phyloP scores from a whole-genome alignment of 2,329 filamentous ascomycete genomes.

The Periglandula ipomoeae region DNA sequence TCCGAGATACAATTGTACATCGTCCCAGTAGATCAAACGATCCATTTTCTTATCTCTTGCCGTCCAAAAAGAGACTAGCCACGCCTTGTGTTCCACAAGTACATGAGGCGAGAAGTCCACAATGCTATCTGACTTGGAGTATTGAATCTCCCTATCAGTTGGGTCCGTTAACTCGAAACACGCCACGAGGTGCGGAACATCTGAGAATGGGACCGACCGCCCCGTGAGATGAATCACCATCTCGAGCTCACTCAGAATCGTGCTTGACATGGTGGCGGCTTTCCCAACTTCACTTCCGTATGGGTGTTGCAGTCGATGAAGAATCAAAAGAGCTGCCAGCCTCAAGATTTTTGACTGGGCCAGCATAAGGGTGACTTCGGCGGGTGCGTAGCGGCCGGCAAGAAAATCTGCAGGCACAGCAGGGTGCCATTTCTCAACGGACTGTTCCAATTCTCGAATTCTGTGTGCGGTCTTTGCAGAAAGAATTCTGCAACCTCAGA shows the following conservation, averaged over 20 bases:
- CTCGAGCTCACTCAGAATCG: conserved; percentile 6
- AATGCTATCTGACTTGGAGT: conserved; percentile 1
- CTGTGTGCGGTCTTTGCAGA: neutral
- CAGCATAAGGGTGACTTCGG: conserved; percentile 6
- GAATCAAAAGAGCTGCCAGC: conserved; percentile 2
- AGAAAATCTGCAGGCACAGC: neutral
- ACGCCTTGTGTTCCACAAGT: conserved; percentile 4
- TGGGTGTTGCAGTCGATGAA: conserved; percentile 6
- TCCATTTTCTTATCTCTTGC: neutral
- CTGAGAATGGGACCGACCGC: conserved; percentile 7
- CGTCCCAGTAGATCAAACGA: conserved; percentile 5
- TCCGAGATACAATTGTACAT: conserved; percentile 1
- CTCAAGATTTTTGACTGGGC: conserved; percentile 3
- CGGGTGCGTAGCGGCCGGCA: neutral
- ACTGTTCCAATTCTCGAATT: neutral
- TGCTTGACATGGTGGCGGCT: neutral
- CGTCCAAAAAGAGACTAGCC: conserved; percentile 6
- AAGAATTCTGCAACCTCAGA: neutral
- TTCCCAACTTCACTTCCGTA: conserved; percentile 4
- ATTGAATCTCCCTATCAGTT: neutral
- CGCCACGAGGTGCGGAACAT: conserved; percentile 6
- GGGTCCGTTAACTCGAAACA: conserved; percentile 5
- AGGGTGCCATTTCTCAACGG: neutral
- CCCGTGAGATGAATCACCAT: conserved; percentile 4
- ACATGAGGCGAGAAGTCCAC: conserved; percentile 8